Evolutionary conservation across 345 rosid species (phyloP).

Genomic region (Eucalyptus sideroxylon): DNA sequence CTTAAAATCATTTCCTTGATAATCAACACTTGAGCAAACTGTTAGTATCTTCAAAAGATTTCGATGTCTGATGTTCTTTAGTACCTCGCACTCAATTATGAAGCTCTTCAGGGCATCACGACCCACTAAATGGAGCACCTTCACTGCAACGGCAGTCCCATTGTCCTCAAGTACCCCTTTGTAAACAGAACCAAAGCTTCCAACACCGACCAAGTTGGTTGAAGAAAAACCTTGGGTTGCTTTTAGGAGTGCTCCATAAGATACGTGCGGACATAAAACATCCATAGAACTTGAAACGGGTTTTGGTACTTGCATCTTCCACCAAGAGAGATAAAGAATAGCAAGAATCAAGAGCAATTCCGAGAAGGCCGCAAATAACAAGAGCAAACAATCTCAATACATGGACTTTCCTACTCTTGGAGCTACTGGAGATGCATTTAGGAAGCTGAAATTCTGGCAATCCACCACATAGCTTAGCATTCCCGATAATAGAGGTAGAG

Average conservation of each 20-base stretch:
- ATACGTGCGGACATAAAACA: fast-evolving
- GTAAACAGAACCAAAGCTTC: neutral
- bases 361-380: neutral
- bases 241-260: neutral
- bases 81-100: neutral
- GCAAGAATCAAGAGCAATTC: neutral
- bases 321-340: neutral
- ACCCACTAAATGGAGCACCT: neutral
- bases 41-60: neutral
- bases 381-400: neutral
- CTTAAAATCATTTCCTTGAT: neutral
- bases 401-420: neutral
- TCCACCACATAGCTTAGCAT: neutral
- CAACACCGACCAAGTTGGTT: neutral
- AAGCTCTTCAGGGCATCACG: neutral
- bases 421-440: neutral
- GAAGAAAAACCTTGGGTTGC: neutral
- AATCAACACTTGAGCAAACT: neutral
- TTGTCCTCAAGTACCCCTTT: neutral
- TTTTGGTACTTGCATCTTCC: neutral
- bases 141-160: neutral
- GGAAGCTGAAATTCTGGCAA: neutral
- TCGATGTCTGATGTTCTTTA: neutral
- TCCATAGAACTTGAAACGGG: neutral
- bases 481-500: neutral